phyloP scores from a whole-genome alignment of 2,329 filamentous ascomycete genomes.

The Epichloe elymi region DNA sequence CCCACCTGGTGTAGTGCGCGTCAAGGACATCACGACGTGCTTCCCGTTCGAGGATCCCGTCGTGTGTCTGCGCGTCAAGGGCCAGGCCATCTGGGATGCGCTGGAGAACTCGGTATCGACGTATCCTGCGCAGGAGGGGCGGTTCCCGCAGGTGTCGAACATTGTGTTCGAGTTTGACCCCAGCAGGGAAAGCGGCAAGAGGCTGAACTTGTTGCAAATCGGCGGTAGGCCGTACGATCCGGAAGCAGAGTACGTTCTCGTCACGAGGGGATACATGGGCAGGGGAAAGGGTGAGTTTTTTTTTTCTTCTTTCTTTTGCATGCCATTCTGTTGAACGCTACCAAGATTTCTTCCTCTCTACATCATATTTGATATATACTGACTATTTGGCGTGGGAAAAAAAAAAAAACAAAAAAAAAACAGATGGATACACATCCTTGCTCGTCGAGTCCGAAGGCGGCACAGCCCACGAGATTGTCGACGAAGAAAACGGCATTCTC shows the following conservation, averaged over 20 bases:
- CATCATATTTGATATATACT: not conserved
- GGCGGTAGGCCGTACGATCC: slow-evolving; percentile 47
- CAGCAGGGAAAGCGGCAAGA: slow-evolving; percentile 40
- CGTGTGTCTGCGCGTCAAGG: slow-evolving; percentile 59
- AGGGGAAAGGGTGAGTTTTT: slow-evolving; percentile 49
- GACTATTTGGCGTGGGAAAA: not conserved
- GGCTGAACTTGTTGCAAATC: slow-evolving; percentile 51
- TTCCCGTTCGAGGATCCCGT: slow-evolving; percentile 90
- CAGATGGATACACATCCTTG: slow-evolving; percentile 65
- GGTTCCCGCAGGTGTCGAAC: slow-evolving; percentile 79
- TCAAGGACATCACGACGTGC: slow-evolving; percentile 77
- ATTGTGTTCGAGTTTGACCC: slow-evolving; percentile 66
- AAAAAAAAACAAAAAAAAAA: not conserved
- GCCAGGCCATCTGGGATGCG: slow-evolving; percentile 62
- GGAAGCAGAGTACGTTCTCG: slow-evolving; percentile 54
- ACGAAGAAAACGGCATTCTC: slow-evolving; percentile 75
- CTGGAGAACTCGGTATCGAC: slow-evolving; percentile 72
- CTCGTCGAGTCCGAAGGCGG: slow-evolving; percentile 68
- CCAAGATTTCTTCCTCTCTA: not conserved
- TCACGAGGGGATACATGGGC: slow-evolving; percentile 79
- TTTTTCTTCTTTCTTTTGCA: not conserved
- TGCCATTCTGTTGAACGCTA: not conserved
- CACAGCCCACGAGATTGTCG: slow-evolving; percentile 61
- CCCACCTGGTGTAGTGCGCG: slow-evolving; percentile 59
- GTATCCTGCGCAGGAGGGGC: slow-evolving; percentile 70